Percentiles rank a stretch among this genome's conserved stretches.
Evolutionary conservation across 371 early-diverging fungal species (phyloP).

Genomic region (Saksenaea vasiformis): DNA sequence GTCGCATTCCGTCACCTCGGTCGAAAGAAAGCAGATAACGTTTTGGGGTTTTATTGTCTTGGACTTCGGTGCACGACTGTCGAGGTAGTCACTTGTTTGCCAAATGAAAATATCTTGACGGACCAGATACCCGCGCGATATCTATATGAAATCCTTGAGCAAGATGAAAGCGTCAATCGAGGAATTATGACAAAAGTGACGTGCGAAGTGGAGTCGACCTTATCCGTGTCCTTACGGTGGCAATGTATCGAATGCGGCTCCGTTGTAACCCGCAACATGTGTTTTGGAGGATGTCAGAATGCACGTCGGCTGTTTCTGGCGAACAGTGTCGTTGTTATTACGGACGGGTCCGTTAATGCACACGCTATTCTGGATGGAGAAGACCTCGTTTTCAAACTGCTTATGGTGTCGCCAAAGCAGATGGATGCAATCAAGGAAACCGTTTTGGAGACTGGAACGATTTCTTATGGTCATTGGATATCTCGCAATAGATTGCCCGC

Average conservation of each 20-base stretch:
- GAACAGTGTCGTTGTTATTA: constrained; percentile 17
- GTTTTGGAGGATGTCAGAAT: constrained; percentile 24
- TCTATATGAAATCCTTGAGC: background rate
- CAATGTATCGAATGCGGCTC: constrained; percentile 28
- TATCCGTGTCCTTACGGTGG: constrained; percentile 18
- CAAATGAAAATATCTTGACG: background rate
- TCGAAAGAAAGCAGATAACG: constrained; percentile 4
- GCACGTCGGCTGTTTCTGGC: constrained; percentile 19
- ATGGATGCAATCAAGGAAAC: constrained; percentile 16
- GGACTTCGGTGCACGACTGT: background rate
- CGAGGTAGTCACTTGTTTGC: constrained; percentile 4
- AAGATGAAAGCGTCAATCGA: background rate
- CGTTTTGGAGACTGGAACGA: constrained; percentile 15
- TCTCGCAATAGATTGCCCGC: background rate
- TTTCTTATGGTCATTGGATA: constrained; percentile 8
- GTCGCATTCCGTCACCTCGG: constrained; percentile 24
- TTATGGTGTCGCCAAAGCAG: constrained; percentile 16
- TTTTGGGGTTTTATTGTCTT: constrained; percentile 8
- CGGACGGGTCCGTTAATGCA: constrained; percentile 26
- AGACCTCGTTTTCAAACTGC: constrained; percentile 19
- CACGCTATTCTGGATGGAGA: constrained; percentile 34
- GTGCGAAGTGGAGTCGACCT: background rate
- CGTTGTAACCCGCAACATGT: constrained; percentile 13
- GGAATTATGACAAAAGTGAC: constrained; percentile 2
- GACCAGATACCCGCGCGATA: constrained; percentile 5